Evolutionary conservation across 352 stramenopile genomes (phyloP).

Genomic region (Phytophthora brassicae): DNA sequence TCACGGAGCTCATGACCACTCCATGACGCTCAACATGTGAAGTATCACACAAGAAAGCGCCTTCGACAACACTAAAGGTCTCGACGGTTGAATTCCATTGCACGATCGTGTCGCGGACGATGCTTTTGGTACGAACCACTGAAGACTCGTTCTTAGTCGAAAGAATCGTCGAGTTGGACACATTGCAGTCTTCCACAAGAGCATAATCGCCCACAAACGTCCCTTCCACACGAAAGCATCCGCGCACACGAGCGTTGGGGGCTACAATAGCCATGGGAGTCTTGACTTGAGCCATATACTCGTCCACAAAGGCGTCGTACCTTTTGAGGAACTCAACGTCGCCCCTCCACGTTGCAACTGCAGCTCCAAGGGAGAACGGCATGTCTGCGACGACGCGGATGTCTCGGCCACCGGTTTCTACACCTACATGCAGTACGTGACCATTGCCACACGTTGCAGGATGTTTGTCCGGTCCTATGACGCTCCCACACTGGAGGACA

Average conservation of each 20-base stretch:
- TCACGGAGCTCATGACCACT: slow-evolving; percentile 83
- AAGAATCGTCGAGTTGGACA: slow-evolving; percentile 65
- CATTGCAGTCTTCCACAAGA: slow-evolving; percentile 59
- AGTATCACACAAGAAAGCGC: slow-evolving; percentile 76
- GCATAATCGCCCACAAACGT: slow-evolving; percentile 69
- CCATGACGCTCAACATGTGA: slow-evolving; percentile 81
- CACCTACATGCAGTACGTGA: slow-evolving; percentile 66
- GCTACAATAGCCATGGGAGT: slow-evolving; percentile 59
- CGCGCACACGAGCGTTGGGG: slow-evolving; percentile 47
- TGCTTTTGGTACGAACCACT: slow-evolving; percentile 53
- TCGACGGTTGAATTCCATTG: slow-evolving; percentile 77
- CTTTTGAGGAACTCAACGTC: slow-evolving; percentile 39
- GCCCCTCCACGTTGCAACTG: slow-evolving; percentile 43
- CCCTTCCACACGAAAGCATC: slow-evolving; percentile 62
- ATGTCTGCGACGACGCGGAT: slow-evolving; percentile 74
- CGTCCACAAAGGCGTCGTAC: slow-evolving; percentile 56
- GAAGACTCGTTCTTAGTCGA: slow-evolving; percentile 56
- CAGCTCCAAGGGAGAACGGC: slow-evolving; percentile 56
- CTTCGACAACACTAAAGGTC: slow-evolving; percentile 61
- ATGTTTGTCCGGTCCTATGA: slow-evolving; percentile 33
- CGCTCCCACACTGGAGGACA: slow-evolving; percentile 68
- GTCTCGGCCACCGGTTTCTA: slow-evolving; percentile 79
- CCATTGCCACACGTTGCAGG: slow-evolving; percentile 61
- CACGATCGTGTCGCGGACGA: slow-evolving; percentile 63
- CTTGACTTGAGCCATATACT: slow-evolving; percentile 47